phyloP scores from a whole-genome alignment of 75 land plant genomes.

The Pinus albicaulis region DNA sequence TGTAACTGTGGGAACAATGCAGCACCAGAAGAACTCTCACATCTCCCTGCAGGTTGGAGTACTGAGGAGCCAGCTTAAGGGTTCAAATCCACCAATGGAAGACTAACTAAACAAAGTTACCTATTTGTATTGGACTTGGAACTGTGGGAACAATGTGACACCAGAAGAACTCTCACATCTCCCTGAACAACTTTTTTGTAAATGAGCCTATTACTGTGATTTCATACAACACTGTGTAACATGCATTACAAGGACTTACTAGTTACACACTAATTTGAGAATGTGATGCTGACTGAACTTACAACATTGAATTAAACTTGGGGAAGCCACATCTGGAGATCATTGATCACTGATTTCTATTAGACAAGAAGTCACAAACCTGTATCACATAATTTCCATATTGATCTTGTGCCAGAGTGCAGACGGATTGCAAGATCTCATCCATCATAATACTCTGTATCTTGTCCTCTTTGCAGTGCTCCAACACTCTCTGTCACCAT shows the following conservation, averaged over 20 bases:
- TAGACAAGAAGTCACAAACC: conserved; percentile 15
- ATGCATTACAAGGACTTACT: neutral
- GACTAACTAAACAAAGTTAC: neutral
- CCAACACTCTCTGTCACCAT: conserved; percentile 60
- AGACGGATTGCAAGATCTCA: conserved; percentile 51
- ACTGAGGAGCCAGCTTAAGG: neutral
- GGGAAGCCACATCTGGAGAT: neutral
- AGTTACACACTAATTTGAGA: too few species aligned
- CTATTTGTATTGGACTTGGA: neutral
- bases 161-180: neutral
- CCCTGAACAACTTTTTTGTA: neutral
- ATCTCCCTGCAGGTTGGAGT: neutral
- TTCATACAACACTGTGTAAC: neutral
- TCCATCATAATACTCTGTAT: conserved; percentile 66
- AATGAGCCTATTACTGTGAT: neutral
- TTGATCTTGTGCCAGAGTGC: conserved; percentile 61
- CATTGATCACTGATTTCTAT: neutral
- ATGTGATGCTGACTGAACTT: neutral
- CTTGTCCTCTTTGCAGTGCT: conserved; percentile 59
- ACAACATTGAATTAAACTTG: neutral
- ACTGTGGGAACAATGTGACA: neutral
- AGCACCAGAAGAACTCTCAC: neutral
- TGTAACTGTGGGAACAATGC: neutral
- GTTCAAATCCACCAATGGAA: neutral
- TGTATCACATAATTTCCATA: conserved; percentile 68